Evolutionary conservation across 108 stramenopile genomes (phyloP).

Genomic region (Pseudonitzschia pungens): DNA sequence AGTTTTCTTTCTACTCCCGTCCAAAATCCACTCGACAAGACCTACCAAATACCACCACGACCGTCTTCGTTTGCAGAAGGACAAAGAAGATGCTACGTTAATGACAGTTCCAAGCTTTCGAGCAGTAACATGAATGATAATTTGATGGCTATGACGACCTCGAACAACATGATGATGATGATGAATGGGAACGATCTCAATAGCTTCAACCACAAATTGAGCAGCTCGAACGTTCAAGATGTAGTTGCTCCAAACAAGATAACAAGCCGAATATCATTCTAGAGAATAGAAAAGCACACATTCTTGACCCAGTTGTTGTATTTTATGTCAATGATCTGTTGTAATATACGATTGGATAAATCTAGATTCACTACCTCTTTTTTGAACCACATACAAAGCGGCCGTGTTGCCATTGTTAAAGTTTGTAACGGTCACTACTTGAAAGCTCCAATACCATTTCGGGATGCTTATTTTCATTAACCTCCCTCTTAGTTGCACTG

Average conservation of each 20-base stretch:
- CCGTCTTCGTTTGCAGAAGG: background rate
- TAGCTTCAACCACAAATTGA: background rate
- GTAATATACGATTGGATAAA: no score
- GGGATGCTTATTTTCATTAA: no score
- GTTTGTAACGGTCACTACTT: no score
- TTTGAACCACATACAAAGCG: no score
- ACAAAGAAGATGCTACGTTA: background rate
- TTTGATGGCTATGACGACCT: background rate
- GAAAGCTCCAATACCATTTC: no score
- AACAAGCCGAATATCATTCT: background rate
- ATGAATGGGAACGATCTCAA: background rate
- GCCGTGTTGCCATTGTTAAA: no score
- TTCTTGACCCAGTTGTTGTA: no score
- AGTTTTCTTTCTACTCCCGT: conserved; percentile 9
- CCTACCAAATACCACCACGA: background rate
- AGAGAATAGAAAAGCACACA: no score
- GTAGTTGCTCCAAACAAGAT: background rate
- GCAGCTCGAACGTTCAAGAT: background rate
- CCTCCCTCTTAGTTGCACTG: no score
- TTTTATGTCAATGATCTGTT: no score
- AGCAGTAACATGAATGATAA: background rate
- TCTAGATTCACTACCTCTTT: no score
- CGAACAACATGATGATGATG: conserved; percentile 4
- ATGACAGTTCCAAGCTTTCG: background rate
- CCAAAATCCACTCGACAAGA: background rate